Evolutionary conservation across 2,329 filamentous ascomycete species (phyloP), one percentile per base, ranked within the genome.

Genomic region (Elsinoe perseae): DNA sequence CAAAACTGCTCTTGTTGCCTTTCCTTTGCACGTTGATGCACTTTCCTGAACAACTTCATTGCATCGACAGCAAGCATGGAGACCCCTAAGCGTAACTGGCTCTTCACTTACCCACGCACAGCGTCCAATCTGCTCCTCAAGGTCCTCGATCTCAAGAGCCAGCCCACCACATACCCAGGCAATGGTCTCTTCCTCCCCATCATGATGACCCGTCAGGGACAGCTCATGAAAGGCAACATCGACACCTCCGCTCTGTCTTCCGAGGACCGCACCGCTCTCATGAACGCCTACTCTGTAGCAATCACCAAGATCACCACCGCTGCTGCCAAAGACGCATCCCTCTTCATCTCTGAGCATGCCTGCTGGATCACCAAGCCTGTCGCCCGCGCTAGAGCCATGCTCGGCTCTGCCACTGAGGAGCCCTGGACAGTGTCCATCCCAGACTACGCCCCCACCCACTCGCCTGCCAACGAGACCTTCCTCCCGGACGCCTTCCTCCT

Each of bases 131-230:
- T 57, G 14, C 30, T 43, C 25, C 55, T 50, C 32, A 57, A 52
- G 34, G 23, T 57, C 30, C 55, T 48, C 34, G 44, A 38, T 18
- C 48, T 52, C 48, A 52, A 52, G 21, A 21, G 10, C 8, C 48
- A 52, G 18, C 48, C 48, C 25, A 25, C 28, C 30, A 52, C 32
- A 6, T 52, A 52, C 34, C 55, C 32, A 10, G 32, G 46, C 21
- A 40, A 52, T 27, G 55, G 44, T 34, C 42, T 57, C 25, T 52
- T 57, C 34, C 55, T 52, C 34, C 55, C 55, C 48, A 52, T 52
- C 16, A 52, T 52, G 48, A 52, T 52, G 48, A 52, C 48, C 16
- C 48, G 48, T 8, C 48, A 52, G 16, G 48, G 48, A 1, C 48
- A 52, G 16, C 48, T 52, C 12, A 52, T 52, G 48, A 52, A 52